A percentile compares a stretch with the other conserved stretches of the same genome.
These are phyloP conservation scores for Botrytis aclada DNA, from an alignment of 2,329 filamentous ascomycete species.

Conservation along the genomic window DNA sequence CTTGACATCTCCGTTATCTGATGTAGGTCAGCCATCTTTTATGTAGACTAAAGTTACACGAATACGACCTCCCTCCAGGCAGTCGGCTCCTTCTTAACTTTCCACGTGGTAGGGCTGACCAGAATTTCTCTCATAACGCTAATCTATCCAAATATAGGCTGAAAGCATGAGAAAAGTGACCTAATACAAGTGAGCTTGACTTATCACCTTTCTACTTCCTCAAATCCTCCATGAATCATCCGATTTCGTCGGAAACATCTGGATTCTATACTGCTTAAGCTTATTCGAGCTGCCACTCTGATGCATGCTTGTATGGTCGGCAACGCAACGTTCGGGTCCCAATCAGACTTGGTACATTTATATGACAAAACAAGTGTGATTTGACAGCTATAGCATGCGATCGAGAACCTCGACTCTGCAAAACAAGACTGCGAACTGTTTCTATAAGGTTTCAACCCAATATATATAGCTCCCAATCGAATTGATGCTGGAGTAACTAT, in stretches of 20 bases:
- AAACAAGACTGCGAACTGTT: background rate
- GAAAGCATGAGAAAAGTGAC: background rate
- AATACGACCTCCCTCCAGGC: background rate
- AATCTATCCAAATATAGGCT: background rate
- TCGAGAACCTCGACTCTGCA: background rate
- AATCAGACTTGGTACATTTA: background rate
- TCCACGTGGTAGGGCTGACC: background rate
- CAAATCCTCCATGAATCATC: too few relatives aligned
- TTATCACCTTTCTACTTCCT: background rate
- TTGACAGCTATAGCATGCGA: background rate
- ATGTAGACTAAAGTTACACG: background rate
- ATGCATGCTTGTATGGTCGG: background rate
- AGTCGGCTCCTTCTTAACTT: background rate
- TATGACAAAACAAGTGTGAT: background rate
- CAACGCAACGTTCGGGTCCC: background rate
- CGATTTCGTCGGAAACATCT: background rate
- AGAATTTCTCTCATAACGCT: background rate
- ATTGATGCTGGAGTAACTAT: background rate
- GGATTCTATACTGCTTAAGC: background rate
- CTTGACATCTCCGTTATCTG: background rate
- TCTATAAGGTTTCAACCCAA: background rate
- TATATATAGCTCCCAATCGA: background rate
- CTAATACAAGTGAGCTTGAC: background rate
- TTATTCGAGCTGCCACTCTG: background rate
- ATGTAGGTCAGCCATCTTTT: background rate